Conservation (phyloP, 2,329 filamentous ascomycete species). For the Alternaria viburni region DNA sequence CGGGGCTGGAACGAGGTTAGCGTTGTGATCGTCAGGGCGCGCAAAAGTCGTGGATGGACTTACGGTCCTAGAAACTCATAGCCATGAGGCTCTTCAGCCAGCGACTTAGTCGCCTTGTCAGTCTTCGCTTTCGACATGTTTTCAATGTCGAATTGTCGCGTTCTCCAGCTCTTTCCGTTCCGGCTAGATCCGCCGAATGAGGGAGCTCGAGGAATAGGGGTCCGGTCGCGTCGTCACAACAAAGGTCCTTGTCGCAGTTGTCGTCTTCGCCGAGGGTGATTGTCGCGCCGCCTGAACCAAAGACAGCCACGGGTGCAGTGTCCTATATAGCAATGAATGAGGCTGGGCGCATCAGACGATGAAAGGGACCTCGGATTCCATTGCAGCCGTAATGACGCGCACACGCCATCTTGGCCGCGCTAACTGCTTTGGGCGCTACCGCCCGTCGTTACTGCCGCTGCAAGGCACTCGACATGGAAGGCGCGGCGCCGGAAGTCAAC, state of each 20-base stretch:
- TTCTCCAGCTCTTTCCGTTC: conserved; percentile 5
- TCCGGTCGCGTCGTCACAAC: conserved; percentile 9
- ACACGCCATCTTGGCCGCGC: conserved; percentile 9
- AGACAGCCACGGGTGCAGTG: background rate
- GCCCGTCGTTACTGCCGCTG: conserved; percentile 19
- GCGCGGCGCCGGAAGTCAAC: conserved; percentile 23
- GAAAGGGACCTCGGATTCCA: conserved; percentile 17
- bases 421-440: conserved; percentile 7
- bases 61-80: conserved; percentile 52
- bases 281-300: conserved; percentile 6
- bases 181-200: conserved; percentile 4
- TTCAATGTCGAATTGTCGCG: conserved; percentile 1
- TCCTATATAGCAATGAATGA: conserved; percentile 14
- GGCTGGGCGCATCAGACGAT: conserved; percentile 27
- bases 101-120: conserved; percentile 12
- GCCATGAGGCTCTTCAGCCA: conserved; percentile 42
- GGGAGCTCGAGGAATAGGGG: conserved; percentile 22
- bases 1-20: conserved; percentile 62
- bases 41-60: conserved; percentile 16
- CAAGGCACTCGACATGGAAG: conserved; percentile 15
- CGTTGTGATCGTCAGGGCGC: background rate
- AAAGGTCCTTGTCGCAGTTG: background rate
- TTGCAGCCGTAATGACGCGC: conserved; percentile 22
- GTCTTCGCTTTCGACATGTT: conserved; percentile 36
- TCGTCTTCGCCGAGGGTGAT: background rate